A percentile compares a stretch with the other conserved stretches of the same genome.
These are phyloP conservation scores for Paraphaeosphaeria minitans DNA, from an alignment of 2,329 filamentous ascomycete species.

Conservation along the genomic window DNA sequence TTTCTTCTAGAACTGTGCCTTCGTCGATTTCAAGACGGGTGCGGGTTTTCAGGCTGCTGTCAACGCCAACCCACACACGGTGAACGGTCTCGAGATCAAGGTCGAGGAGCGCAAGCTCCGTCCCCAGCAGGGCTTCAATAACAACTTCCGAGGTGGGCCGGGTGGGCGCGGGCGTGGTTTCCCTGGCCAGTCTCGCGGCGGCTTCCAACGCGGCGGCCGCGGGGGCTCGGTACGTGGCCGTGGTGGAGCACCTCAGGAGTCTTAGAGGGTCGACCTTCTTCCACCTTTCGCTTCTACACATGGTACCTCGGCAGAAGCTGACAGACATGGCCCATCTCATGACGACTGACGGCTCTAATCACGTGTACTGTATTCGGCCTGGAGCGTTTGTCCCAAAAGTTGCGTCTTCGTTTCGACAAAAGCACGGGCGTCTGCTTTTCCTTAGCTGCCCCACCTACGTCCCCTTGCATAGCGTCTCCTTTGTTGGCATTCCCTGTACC, in stretches of 20 bases:
- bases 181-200: constrained; percentile 65
- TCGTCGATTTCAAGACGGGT: constrained; percentile 85
- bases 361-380: constrained; percentile 45
- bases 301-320: constrained; percentile 14
- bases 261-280: constrained; percentile 25
- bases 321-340: constrained; percentile 20
- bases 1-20: constrained; percentile 80
- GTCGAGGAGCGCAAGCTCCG: constrained; percentile 85
- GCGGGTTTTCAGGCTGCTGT: constrained; percentile 84
- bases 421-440: constrained; percentile 41
- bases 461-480: constrained; percentile 48
- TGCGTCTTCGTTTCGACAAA: constrained; percentile 36
- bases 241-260: constrained; percentile 42
- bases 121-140: constrained; percentile 42
- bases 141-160: constrained; percentile 48
- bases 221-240: constrained; percentile 64
- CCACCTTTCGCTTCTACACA: constrained; percentile 10
- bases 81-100: constrained; percentile 80
- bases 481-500: constrained; percentile 41
- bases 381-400: constrained; percentile 48
- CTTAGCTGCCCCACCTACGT: constrained; percentile 27
- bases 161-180: constrained; percentile 63
- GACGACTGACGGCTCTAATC: constrained; percentile 46
- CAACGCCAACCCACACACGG: constrained; percentile 80
- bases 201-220: constrained; percentile 71